Conservation (phyloP, 805 yeast species). For the Suhomyces emberorum region DNA sequence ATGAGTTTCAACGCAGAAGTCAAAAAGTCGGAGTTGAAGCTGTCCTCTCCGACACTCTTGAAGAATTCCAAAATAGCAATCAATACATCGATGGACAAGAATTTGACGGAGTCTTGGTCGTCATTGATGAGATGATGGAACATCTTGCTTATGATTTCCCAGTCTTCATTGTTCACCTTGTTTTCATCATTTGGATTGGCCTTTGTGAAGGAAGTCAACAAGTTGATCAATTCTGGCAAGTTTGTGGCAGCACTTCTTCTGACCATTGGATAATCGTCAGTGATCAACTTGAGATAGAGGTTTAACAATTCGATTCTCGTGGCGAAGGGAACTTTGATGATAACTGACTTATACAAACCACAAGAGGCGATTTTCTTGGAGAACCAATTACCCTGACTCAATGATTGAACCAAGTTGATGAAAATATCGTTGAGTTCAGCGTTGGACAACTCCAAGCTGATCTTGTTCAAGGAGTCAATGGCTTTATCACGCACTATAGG, state of each 20-base stretch:
- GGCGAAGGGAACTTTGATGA: constrained; percentile 53
- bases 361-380: constrained; percentile 88
- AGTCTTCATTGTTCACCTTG: constrained; percentile 55
- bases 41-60: constrained; percentile 51
- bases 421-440: constrained; percentile 65
- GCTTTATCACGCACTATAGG: constrained; percentile 96
- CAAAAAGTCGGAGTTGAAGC: constrained; percentile 62
- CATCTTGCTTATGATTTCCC: constrained; percentile 80
- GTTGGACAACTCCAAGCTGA: constrained; percentile 59
- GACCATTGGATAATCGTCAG: constrained; percentile 97
- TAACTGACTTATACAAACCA: constrained; percentile 74
- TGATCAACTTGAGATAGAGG: constrained; percentile 65
- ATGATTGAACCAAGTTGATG: constrained; percentile 70
- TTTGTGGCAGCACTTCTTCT: constrained; percentile 89
- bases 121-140: constrained; percentile 75
- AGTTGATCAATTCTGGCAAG: constrained; percentile 70
- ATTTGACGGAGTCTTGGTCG: constrained; percentile 92
- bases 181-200: constrained; percentile 35
- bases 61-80: constrained; percentile 75
- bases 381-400: constrained; percentile 92
- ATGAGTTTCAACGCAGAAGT: constrained; percentile 67
- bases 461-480: constrained; percentile 73
- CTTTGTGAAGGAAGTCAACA: constrained; percentile 41
- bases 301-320: constrained; percentile 61
- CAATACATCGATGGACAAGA: constrained; percentile 82